These are phyloP conservation scores for Raffaelea deltoideospora DNA, from an alignment of 2,329 filamentous ascomycete species.

Conservation along the genomic window DNA sequence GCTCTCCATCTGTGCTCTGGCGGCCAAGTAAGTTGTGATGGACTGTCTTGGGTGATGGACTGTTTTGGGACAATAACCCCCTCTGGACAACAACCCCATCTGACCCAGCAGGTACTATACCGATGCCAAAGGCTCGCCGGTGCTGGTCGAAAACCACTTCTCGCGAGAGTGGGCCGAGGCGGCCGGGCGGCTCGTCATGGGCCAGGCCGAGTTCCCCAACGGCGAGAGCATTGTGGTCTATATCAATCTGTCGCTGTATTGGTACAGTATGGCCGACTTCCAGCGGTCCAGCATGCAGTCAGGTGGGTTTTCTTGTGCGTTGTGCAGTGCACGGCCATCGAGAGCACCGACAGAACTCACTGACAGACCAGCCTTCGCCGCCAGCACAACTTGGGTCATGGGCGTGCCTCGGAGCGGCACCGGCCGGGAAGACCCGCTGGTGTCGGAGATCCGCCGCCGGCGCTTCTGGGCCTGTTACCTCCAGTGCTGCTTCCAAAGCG, in stretches of 20 bases:
- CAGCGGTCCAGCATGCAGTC: background rate
- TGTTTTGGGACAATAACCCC: too few species aligned
- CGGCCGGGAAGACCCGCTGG: background rate
- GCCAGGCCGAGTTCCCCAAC: background rate
- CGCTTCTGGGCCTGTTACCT: background rate
- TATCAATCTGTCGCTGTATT: background rate
- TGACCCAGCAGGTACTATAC: background rate
- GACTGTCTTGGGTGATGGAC: too few species aligned
- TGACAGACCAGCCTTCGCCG: background rate
- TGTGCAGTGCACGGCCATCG: too few species aligned
- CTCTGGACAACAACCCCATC: background rate
- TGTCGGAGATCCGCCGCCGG: background rate
- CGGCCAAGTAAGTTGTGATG: background rate
- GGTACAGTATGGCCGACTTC: background rate
- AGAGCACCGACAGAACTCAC: too few species aligned
- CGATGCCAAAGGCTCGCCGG: background rate
- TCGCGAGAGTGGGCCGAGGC: background rate
- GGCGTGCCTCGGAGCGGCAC: background rate
- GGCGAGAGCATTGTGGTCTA: background rate
- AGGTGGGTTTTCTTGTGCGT: background rate
- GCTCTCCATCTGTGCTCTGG: background rate
- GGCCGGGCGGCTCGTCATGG: background rate
- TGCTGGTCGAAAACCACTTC: background rate
- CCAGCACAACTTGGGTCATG: background rate
- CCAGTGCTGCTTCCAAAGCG: background rate